Evolutionary conservation across 2,329 filamentous ascomycete genomes (phyloP).

Genomic region (Teratosphaeria zuluensis): DNA sequence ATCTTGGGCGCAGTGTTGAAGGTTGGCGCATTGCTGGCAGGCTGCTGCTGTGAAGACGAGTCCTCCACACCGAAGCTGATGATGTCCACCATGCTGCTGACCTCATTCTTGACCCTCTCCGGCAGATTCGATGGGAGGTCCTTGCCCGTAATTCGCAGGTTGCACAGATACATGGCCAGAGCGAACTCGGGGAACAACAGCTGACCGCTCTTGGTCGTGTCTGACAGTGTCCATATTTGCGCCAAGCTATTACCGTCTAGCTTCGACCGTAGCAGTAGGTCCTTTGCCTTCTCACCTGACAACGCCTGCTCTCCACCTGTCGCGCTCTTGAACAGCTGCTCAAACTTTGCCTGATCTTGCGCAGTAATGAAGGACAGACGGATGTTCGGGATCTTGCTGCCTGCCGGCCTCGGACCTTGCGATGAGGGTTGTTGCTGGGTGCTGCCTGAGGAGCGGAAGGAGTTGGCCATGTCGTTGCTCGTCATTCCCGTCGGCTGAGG

Average conservation of each 20-base stretch:
- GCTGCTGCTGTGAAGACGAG: conserved; percentile 40
- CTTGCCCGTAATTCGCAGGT: conserved; percentile 82
- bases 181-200: conserved; percentile 97
- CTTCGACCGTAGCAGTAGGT: conserved; percentile 79
- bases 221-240: conserved; percentile 89
- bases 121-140: conserved; percentile 64
- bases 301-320: conserved; percentile 76
- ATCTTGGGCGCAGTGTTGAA: conserved; percentile 50
- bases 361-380: conserved; percentile 92
- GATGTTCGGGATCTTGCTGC: conserved; percentile 78
- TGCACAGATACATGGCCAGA: conserved; percentile 96
- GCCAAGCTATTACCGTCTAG: conserved; percentile 79
- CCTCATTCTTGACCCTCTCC: conserved; percentile 85
- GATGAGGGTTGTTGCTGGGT: conserved; percentile 48
- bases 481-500: conserved; percentile 52
- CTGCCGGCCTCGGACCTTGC: conserved; percentile 54
- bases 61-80: conserved; percentile 91
- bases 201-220: conserved; percentile 93
- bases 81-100: conserved; percentile 99
- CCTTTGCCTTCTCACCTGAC: conserved; percentile 83
- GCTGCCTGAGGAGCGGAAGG: conserved; percentile 41
- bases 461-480: conserved; percentile 54
- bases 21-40: conserved; percentile 57
- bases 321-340: conserved; percentile 93
- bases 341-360: conserved; percentile 90